Conservation (phyloP, 352 stramenopile species). For the Pythium scleroteichum region DNA sequence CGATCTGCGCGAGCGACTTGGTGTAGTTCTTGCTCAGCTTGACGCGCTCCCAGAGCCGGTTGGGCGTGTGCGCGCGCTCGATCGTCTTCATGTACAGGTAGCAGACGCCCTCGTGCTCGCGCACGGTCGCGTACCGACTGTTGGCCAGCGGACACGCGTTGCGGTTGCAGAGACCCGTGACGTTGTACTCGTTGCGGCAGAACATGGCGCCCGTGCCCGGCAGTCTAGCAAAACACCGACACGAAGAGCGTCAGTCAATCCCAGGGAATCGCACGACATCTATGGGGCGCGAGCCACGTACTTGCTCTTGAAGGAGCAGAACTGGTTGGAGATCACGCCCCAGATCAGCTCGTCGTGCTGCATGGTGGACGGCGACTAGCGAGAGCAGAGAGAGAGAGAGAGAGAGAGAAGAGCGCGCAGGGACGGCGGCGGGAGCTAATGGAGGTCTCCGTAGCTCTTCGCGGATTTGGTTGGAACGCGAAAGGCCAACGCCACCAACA, state of each 20-base stretch:
- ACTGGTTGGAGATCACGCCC: conserved; percentile 98
- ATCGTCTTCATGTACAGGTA: conserved; percentile 99
- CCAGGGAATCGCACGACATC: no score
- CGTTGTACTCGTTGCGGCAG: conserved; percentile 98
- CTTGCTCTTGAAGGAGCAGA: conserved; percentile 99
- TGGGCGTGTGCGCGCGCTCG: conserved; percentile 97
- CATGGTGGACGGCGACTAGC: conserved; percentile 62
- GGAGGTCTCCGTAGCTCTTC: conserved; percentile 20
- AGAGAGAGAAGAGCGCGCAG: no score
- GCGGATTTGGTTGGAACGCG: conserved; percentile 35
- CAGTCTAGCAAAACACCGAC: conserved; percentile 25
- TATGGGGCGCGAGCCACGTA: conserved; percentile 10
- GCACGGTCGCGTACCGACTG: conserved; percentile 97
- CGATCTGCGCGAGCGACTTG: conserved; percentile 94
- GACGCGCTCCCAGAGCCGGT: conserved; percentile 98
- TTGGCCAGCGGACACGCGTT: conserved; percentile 97
- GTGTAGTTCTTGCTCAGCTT: conserved; percentile 97
- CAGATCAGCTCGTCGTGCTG: conserved; percentile 99
- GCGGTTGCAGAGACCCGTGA: conserved; percentile 97
- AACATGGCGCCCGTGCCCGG: conserved; percentile 93
- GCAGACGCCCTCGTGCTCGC: conserved; percentile 95
- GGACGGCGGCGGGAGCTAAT: background rate
- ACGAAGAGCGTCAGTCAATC: background rate
- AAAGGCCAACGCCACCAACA: conserved; percentile 32
- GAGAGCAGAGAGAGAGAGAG: background rate